Evolutionary conservation across 2,329 filamentous ascomycete genomes (phyloP), one percentile per base, ranked within the genome.

Genomic region (Fusarium circinatum): DNA sequence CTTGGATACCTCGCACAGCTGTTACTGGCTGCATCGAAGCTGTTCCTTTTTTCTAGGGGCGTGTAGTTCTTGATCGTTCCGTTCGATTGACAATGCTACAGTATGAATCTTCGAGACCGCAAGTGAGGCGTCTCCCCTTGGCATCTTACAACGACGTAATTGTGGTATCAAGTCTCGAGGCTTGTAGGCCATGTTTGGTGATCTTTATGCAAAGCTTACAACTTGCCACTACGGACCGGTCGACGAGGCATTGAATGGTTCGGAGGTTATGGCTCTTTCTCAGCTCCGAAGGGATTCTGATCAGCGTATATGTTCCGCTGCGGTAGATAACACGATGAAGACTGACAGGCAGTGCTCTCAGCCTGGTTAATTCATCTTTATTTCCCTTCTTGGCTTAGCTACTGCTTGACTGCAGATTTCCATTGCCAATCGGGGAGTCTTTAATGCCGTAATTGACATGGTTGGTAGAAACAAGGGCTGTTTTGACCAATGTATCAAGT

Each of bases 141-240:
- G 51, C 51, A n/a, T 30, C 51, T 52, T 39, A 47, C 51, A 63
- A 68, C 65, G 59, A 70, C 65, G 67, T 70, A 70, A 70, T 70
- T 42, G 17, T 62, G 17, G 57, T 65, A 28, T 41, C 57, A 54
- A 54, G n/a, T 14, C 18, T 17, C 18, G 17, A 36, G 48, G 47
- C 24, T 30, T 34, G 15, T 44, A 44, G 52, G 6, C 38, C n/a
- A 48, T 45, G 34, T 24, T 45, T 45, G 49, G 32, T 30, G 51
- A 28, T 58, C 30, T 18, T 36, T 10, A 24, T 44, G 30, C 18
- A 51, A 32, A 36, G 39, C 44, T 69, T 69, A 36, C 58, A 38
- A 11, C 65, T 69, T 56, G 65, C 51, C 65, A 69, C 58, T 17
- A 26, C 34, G 24, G 24, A 30, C 20, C 42, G n/a, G 20, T 42